These are phyloP conservation scores for Penicillium atrosanguineum DNA, from an alignment of 495 filamentous ascomycete genomes.

Conservation along the genomic window DNA sequence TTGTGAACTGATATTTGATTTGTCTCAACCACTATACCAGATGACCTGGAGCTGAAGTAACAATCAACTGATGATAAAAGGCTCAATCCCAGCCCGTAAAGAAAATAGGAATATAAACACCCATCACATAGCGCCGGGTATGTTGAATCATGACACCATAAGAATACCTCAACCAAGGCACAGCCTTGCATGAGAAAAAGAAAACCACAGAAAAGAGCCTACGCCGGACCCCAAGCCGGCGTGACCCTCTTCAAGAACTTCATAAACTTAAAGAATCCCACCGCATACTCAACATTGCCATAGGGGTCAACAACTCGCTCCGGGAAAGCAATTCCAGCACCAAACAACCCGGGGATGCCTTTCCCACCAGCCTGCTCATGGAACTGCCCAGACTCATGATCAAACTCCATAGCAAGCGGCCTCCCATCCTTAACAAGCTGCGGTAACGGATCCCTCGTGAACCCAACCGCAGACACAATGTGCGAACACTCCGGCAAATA, in stretches of 20 bases:
- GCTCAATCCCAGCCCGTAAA: background rate
- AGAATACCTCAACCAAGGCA: background rate
- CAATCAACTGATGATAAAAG: background rate
- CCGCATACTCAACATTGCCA: slow-evolving; percentile 60
- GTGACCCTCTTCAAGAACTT: slow-evolving; percentile 53
- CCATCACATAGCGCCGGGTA: background rate
- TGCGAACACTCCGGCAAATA: slow-evolving; percentile 49
- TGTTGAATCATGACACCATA: background rate
- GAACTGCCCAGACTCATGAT: slow-evolving; percentile 51
- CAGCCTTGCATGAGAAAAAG: background rate
- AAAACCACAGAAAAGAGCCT: background rate
- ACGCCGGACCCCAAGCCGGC: slow-evolving; percentile 38
- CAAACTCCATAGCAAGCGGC: slow-evolving; percentile 41
- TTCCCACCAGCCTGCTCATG: slow-evolving; percentile 28
- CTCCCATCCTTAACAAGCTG: slow-evolving; percentile 30
- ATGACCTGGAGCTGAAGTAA: background rate
- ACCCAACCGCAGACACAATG: slow-evolving; percentile 57
- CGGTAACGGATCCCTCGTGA: slow-evolving; percentile 48
- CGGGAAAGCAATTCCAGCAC: slow-evolving; percentile 61
- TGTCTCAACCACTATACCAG: background rate
- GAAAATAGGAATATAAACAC: background rate
- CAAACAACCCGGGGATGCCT: slow-evolving; percentile 50
- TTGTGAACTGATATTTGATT: background rate
- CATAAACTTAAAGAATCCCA: slow-evolving; percentile 65
- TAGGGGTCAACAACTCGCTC: slow-evolving; percentile 57